Conservation (phyloP, 2,329 filamentous ascomycete species). For the Monosporascus sp. region DNA sequence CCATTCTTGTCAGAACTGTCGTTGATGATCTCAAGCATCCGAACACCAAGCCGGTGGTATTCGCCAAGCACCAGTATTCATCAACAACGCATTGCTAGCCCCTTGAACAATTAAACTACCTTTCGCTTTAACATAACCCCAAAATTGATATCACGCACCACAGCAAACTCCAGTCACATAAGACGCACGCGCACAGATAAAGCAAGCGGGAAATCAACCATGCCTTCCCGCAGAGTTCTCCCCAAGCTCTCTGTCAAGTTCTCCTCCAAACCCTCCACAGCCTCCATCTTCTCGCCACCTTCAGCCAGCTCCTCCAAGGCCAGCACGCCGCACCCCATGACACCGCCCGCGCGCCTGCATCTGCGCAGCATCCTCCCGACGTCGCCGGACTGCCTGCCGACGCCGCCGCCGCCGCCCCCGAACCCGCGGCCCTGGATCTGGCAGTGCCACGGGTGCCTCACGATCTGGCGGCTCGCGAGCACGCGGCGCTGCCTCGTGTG, state of each 20-base stretch:
- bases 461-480: conserved; percentile 25
- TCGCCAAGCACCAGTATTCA: too few relatives aligned
- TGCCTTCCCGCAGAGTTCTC: conserved; percentile 8
- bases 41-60: too few relatives aligned
- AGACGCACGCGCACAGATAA: background rate
- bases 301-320: background rate
- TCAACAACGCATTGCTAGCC: too few relatives aligned
- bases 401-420: conserved; percentile 19
- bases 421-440: conserved; percentile 27
- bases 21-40: too few relatives aligned
- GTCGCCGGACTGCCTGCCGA: conserved; percentile 17
- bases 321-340: conserved; percentile 7
- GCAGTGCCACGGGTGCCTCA: conserved; percentile 29
- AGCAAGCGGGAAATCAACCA: background rate
- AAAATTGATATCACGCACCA: too few relatives aligned
- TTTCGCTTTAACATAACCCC: background rate
- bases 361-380: conserved; percentile 22
- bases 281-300: conserved; percentile 5
- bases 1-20: background rate
- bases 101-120: background rate
- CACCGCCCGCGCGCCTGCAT: conserved; percentile 23
- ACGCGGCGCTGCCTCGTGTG: conserved; percentile 30
- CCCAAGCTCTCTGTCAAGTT: conserved; percentile 18
- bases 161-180: too few relatives aligned
- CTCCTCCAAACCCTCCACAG: conserved; percentile 1